Evolutionary conservation across 2,329 filamentous ascomycete species (phyloP), one percentile per base, ranked within the genome.

Genomic region (Neonectria hederae): DNA sequence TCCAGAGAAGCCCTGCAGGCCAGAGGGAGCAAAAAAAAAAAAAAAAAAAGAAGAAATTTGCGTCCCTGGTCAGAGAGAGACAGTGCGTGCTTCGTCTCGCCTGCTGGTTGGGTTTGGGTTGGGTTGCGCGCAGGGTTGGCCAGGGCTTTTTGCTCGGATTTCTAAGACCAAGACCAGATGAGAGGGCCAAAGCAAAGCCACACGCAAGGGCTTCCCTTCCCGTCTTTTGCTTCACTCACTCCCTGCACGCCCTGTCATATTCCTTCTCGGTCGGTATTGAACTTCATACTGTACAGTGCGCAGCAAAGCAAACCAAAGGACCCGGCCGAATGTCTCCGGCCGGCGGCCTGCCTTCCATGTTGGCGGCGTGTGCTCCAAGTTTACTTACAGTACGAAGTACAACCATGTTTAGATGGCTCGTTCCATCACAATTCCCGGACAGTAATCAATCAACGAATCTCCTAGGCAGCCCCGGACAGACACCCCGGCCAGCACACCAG

Each of bases 311-410:
- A 32, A 46, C 5, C 21, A 35, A 10, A 54, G 63, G 57, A 56
- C 67, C 57, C 61, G 63, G 55, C 59, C 60, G 55, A 59, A 61
- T 67, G 62, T 70, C 56, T 63, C 69, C 60, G 70, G 65, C 59
- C 59, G 58, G 64, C 38, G 66, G 46, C 4, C 24, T n/a, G 24
- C 10, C 21, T 49, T 17, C n/a, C 59, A 21, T 67, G 65, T 66
- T 61, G 67, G 68, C 61, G 38, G 35, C 35, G 35, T n/a, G 35
- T 38, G 35, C 35, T 38, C 7, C 35, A n/a, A n/a, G 38, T 42
- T 21, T 10, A 13, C 14, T 21, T 10, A 13, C 14, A 35, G 32
- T 35, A 35, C 62, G 62, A 54, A 49, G 35, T 62, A 48, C 40
- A 57, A 63, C 63, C 56, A 65, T 42, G 38, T 48, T 21, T 13